Conservation (phyloP, 139 green algal genomes). For the Pleodorina starrii region DNA sequence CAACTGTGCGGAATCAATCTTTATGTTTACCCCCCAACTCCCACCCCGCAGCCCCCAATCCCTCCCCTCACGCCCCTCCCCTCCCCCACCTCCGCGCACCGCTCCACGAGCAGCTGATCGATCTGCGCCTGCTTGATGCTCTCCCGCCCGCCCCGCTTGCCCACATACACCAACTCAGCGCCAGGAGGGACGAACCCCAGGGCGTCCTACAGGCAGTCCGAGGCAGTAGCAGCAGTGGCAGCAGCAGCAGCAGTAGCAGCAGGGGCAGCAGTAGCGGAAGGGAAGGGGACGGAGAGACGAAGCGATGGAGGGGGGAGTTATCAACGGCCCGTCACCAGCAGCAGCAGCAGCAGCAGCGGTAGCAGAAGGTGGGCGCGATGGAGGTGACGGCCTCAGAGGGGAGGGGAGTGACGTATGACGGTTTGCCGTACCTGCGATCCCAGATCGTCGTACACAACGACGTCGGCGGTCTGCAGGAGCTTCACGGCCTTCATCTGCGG, state of each 20-base stretch:
- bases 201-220: conserved; percentile 47
- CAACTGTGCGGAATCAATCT: too few relatives aligned
- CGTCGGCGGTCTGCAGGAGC: conserved; percentile 69
- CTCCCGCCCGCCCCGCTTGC: conserved; percentile 74
- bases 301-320: too few relatives aligned
- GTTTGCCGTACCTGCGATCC: conserved; percentile 61
- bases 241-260: neutral
- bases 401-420: too few relatives aligned
- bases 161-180: conserved; percentile 71
- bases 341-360: too few relatives aligned
- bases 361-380: too few relatives aligned
- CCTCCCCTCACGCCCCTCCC: too few relatives aligned
- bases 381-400: too few relatives aligned
- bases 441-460: conserved; percentile 83
- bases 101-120: conserved; percentile 69
- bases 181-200: conserved; percentile 50
- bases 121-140: conserved; percentile 75
- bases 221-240: neutral
- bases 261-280: neutral
- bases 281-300: neutral
- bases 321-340: neutral
- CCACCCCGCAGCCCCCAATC: neutral
- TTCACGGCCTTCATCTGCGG: conserved; percentile 67
- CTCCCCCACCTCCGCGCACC: conserved; percentile 60
- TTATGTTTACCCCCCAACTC: too few relatives aligned